Evolutionary conservation across 352 stramenopile species (phyloP).

Genomic region (Pythium inflatum): DNA sequence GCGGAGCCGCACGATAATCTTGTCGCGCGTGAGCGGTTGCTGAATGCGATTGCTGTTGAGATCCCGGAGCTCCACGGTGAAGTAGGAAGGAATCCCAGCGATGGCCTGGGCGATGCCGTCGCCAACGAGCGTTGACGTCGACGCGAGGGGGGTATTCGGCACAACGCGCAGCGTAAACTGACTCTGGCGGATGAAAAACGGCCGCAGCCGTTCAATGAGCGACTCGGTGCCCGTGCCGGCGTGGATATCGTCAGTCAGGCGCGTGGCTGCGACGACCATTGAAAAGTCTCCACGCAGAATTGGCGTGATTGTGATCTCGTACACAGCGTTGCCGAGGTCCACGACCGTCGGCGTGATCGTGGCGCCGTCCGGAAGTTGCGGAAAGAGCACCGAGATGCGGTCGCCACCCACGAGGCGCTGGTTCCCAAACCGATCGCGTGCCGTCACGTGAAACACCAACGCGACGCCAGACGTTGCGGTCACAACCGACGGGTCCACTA

Average conservation of each 20-base stretch:
- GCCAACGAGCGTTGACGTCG: conserved; percentile 21
- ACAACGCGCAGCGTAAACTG: conserved; percentile 25
- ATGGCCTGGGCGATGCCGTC: conserved; percentile 5
- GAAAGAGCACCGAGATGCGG: conserved; percentile 24
- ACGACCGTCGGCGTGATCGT: conserved; percentile 6
- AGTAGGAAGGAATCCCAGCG: conserved; percentile 6
- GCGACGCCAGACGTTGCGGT: conserved; percentile 12
- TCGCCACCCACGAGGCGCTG: conserved; percentile 21
- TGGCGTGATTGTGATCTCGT: conserved; percentile 25
- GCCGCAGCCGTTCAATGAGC: conserved; percentile 20
- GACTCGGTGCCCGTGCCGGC: conserved; percentile 8
- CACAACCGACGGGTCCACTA: neutral
- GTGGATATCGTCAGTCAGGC: conserved; percentile 14
- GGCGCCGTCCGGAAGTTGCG: conserved; percentile 14
- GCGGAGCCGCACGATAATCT: conserved; percentile 15
- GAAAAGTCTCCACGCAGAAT: conserved; percentile 26
- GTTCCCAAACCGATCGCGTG: conserved; percentile 32
- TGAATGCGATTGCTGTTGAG: conserved; percentile 22
- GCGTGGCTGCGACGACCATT: conserved; percentile 28
- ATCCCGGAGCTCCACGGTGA: conserved; percentile 31
- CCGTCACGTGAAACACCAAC: conserved; percentile 24
- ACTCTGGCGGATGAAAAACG: conserved; percentile 27
- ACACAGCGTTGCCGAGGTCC: conserved; percentile 19
- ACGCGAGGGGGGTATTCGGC: conserved; percentile 19
- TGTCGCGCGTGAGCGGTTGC: neutral